These are phyloP conservation scores for Trypanosoma rangeli DNA, from an alignment of 208 protist species.

Conservation along the genomic window DNA sequence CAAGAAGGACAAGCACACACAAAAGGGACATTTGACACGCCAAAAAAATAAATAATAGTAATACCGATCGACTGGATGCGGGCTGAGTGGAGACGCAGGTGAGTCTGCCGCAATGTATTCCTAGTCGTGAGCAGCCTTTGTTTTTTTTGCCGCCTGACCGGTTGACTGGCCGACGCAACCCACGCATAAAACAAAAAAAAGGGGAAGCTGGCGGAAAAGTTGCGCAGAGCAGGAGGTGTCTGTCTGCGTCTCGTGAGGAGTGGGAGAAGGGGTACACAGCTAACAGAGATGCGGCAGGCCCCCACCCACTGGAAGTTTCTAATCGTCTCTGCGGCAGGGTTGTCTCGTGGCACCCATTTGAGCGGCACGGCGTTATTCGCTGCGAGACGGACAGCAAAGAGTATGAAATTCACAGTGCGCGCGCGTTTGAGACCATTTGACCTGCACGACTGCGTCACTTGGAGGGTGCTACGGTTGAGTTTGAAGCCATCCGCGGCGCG, in stretches of 20 bases:
- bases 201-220: too few relatives aligned
- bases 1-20: not conserved
- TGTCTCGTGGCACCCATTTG: constrained; percentile 75
- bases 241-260: not conserved
- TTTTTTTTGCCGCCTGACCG: too few relatives aligned
- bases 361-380: constrained; percentile 64
- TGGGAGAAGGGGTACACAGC: not conserved
- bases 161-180: too few relatives aligned
- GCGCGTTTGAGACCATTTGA: constrained; percentile 86
- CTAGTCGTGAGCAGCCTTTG: too few relatives aligned
- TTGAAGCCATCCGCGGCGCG: constrained; percentile 31
- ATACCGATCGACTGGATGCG: too few relatives aligned
- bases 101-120: too few relatives aligned
- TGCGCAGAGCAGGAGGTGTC: not conserved
- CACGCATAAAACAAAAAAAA: too few relatives aligned
- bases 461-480: constrained; percentile 65
- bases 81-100: too few relatives aligned
- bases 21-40: not conserved
- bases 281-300: not conserved
- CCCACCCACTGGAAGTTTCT: not conserved
- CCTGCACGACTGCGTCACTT: constrained; percentile 67
- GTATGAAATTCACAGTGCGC: constrained; percentile 70
- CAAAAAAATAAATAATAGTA: not conserved
- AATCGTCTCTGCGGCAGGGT: constrained; percentile 40
- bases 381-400: constrained; percentile 44